These are phyloP conservation scores for Dictyostelium purpureum DNA, from an alignment of 78 protist genomes.

Conservation along the genomic window DNA sequence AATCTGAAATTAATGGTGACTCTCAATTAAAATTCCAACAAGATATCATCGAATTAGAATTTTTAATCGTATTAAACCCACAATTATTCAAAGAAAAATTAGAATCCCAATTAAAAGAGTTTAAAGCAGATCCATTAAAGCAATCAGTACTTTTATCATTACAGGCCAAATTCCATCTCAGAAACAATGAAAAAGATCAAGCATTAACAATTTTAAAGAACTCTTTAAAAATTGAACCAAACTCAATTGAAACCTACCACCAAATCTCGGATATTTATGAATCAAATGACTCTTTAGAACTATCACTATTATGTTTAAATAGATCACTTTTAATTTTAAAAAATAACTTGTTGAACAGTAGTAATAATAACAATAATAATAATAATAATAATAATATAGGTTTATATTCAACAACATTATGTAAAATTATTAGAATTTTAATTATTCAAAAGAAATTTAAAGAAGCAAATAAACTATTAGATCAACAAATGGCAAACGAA, in stretches of 20 bases:
- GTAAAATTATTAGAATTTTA: constrained; percentile 9
- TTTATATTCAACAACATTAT: not conserved
- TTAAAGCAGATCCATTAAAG: not conserved
- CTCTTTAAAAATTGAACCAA: not conserved
- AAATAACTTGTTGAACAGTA: not conserved
- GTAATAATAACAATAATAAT: not conserved
- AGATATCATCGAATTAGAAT: not conserved
- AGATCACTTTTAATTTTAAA: not conserved
- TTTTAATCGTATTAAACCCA: too few relatives aligned
- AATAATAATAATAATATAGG: not conserved
- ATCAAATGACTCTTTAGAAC: constrained; percentile 6
- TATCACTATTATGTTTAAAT: constrained; percentile 26
- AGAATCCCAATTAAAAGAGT: not conserved
- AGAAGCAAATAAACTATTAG: constrained; percentile 9
- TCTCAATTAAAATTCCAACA: constrained; percentile 26
- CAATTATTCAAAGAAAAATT: too few relatives aligned
- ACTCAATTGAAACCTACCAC: not conserved
- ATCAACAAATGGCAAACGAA: not conserved
- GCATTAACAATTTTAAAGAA: not conserved
- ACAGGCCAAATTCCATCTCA: not conserved
- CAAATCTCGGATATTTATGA: constrained; percentile 33
- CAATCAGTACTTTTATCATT: not conserved
- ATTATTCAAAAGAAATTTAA: constrained; percentile 10
- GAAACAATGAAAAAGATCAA: not conserved
- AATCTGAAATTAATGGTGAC: too few relatives aligned